These are phyloP conservation scores for Coniochaeta prunicola DNA, from an alignment of 2,329 filamentous ascomycete species.

Conservation along the genomic window DNA sequence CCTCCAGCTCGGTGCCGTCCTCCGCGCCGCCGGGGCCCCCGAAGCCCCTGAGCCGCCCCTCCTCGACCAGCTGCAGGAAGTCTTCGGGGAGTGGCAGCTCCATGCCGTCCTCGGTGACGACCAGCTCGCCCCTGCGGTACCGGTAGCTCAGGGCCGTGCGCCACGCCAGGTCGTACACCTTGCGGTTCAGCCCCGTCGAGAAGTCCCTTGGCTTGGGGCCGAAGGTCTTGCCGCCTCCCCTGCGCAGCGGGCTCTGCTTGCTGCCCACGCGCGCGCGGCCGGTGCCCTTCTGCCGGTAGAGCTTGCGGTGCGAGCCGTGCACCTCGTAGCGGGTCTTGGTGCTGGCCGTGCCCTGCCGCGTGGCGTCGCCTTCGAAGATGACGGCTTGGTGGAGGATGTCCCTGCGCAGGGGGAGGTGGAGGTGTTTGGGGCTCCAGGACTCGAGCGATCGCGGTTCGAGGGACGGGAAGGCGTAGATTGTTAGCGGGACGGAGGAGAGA, in stretches of 20 bases:
- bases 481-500: constrained; percentile 65
- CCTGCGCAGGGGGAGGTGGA: constrained; percentile 77
- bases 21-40: not conserved
- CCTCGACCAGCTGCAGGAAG: constrained; percentile 32
- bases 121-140: constrained; percentile 77
- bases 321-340: constrained; percentile 79
- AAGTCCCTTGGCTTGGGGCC: constrained; percentile 94
- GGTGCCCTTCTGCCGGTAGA: constrained; percentile 79
- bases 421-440: constrained; percentile 72
- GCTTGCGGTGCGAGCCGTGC: constrained; percentile 73
- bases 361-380: constrained; percentile 83
- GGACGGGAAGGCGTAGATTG: constrained; percentile 82
- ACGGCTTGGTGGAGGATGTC: constrained; percentile 92
- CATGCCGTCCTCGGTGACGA: constrained; percentile 74
- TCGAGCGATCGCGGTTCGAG: constrained; percentile 77
- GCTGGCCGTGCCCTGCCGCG: constrained; percentile 78
- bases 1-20: constrained; percentile 30
- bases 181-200: constrained; percentile 70
- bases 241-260: constrained; percentile 72
- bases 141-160: constrained; percentile 89
- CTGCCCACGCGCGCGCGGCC: constrained; percentile 74
- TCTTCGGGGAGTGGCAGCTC: constrained; percentile 54
- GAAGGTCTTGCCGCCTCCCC: constrained; percentile 80
- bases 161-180: constrained; percentile 95
- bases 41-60: constrained; percentile 15